Base-by-base conservation (phyloP, 2,329 filamentous ascomycete genomes). In the Fusarium lateritium region DNA sequence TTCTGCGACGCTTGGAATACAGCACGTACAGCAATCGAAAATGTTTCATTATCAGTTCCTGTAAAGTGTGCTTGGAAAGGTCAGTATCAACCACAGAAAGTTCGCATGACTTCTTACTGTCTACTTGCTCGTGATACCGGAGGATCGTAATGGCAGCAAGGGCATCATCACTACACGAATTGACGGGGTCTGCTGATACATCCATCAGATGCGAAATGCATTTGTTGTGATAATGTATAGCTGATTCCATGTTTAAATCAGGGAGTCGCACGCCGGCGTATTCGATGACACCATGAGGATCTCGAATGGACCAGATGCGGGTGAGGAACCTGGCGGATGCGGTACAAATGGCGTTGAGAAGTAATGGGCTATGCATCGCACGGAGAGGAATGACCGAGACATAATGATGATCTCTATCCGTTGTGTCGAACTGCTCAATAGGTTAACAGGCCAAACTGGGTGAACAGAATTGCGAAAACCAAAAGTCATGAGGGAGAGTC, bases 121-220 rank as follows among this genome's bases (percentile, higher is more conserved):
- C 65, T 5, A 68, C 65, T 14, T 66, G 65, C 22, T 68, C 65
- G 6, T 68, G 62, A 13, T 68, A 68, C 17, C 65, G 51, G 3
- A 68, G 62, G 5, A 68, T 68, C 0, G 65, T 66, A 5, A 68
- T 68, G 4, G 65, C 65, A 11, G 62, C 60, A 8, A 68, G 52
- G 2, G 65, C 65, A n/a, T 68, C 65, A n/a, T 68, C 65, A 14
- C 65, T 68, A 39, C 65, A 68, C 4, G 57, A 55, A 17, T 56
- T 55, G 21, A 39, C 40, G 3, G 54, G 57, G 28, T 68, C 63
- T 19, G 42, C 40, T 3, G 65, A 68, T 3, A 66, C 62, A 21
- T 68, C 62, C 65, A 68, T 68, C 1, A 68, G 65, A 15, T 63
- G 50, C 0, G 65, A 63, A n/a, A 68, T 68, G 44, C 65, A 68